phyloP scores from a whole-genome alignment of 1,139 yeast genomes.

The Pichia sp. region DNA sequence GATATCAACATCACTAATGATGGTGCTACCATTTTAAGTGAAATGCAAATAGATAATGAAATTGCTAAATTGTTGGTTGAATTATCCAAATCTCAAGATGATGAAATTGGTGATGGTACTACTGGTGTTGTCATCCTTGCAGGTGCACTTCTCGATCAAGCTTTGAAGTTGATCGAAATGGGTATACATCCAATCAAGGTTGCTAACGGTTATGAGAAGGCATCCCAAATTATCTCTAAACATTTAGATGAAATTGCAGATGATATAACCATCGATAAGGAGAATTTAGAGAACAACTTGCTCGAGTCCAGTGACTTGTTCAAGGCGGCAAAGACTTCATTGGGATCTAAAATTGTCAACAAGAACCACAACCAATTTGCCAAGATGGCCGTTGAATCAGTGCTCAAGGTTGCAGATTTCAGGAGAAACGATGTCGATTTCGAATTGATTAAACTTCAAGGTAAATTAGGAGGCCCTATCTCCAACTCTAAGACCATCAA shows the following conservation, averaged over 20 bases:
- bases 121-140: conserved; percentile 98
- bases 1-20: conserved; percentile 97
- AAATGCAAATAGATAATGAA: conserved; percentile 94
- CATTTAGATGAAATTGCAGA: conserved; percentile 75
- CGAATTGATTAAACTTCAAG: conserved; percentile 91
- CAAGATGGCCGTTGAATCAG: conserved; percentile 95
- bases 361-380: conserved; percentile 93
- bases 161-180: conserved; percentile 86
- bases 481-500: conserved; percentile 78
- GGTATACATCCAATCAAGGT: conserved; percentile 97
- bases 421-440: conserved; percentile 94
- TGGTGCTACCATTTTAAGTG: conserved; percentile 94
- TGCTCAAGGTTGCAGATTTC: conserved; percentile 84
- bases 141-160: conserved; percentile 90
- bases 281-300: conserved; percentile 40
- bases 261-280: conserved; percentile 35
- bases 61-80: conserved; percentile 94
- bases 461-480: conserved; percentile 90
- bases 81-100: conserved; percentile 92
- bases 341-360: conserved; percentile 94
- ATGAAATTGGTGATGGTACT: conserved; percentile 99
- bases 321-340: conserved; percentile 89
- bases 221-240: conserved; percentile 81
- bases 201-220: conserved; percentile 97
- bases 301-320: conserved; percentile 49